Conservation (phyloP, 2,329 filamentous ascomycete genomes). For the Aspergillus chevalieri region DNA sequence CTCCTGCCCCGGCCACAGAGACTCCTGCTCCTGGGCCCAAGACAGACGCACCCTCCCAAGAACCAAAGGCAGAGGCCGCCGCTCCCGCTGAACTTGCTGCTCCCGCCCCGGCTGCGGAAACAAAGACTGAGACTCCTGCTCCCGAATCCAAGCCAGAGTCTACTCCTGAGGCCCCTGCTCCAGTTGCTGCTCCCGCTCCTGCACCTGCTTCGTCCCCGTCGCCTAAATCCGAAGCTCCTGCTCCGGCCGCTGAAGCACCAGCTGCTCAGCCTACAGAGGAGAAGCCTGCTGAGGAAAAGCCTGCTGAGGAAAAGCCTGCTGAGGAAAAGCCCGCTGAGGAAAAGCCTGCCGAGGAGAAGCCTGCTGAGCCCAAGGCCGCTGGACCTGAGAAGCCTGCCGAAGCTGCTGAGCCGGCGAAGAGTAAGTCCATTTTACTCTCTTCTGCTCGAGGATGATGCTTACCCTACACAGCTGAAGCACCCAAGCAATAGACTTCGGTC, state of each 20-base stretch:
- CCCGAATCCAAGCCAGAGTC: not conserved
- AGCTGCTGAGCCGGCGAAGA: conserved; percentile 6
- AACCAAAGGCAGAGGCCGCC: not conserved
- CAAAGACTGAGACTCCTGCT: not conserved
- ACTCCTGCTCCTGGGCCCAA: conserved; percentile 5
- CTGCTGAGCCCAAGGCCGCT: not conserved
- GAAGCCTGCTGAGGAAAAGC: not conserved
- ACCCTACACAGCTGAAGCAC: conserved; percentile 4
- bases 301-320: not conserved
- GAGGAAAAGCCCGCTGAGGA: not conserved
- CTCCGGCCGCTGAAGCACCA: not conserved
- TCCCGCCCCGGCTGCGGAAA: not conserved
- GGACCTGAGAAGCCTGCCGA: conserved; percentile 2
- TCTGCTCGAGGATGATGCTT: conserved; percentile 3
- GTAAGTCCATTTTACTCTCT: conserved; percentile 1
- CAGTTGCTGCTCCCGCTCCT: not conserved
- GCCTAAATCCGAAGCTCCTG: conserved; percentile 5
- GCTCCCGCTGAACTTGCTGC: conserved; percentile 6
- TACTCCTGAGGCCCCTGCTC: not conserved
- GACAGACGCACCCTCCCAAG: conserved; percentile 3
- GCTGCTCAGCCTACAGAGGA: conserved; percentile 2
- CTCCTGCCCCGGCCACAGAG: conserved; percentile 6
- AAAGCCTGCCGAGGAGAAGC: not conserved
- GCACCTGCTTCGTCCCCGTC: not conserved
- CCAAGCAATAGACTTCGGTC: conserved; percentile 1